Evolutionary conservation across 345 rosid species (phyloP).

Genomic region (Passiflora organensis): DNA sequence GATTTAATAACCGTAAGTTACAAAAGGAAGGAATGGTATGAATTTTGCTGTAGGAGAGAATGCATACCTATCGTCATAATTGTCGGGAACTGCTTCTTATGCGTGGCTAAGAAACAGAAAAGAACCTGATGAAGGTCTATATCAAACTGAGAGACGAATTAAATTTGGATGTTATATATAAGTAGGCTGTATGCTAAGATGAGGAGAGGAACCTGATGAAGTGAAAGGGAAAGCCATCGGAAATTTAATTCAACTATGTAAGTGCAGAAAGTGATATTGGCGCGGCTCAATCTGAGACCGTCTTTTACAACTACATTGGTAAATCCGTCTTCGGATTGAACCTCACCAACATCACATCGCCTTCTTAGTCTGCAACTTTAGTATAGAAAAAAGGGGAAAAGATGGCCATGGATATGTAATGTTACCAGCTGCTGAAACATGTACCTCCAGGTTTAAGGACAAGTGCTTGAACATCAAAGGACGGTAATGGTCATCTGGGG

Average conservation of each 20-base stretch:
- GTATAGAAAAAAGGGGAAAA: neutral
- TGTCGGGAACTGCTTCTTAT: no score
- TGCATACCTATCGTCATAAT: no score
- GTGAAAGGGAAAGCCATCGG: constrained; percentile 17
- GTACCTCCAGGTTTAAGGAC: neutral
- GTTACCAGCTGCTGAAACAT: constrained; percentile 14
- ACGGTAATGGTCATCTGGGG: constrained; percentile 11
- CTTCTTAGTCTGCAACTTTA: constrained; percentile 14
- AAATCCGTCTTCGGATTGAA: constrained; percentile 93
- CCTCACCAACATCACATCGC: constrained; percentile 87
- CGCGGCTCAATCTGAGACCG: constrained; percentile 99
- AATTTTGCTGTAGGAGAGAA: no score
- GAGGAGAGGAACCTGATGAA: neutral
- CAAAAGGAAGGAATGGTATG: no score
- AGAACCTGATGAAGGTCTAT: no score
- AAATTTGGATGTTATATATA: no score
- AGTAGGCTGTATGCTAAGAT: no score
- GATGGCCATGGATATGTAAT: neutral
- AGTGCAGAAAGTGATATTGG: constrained; percentile 75
- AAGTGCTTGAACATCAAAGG: constrained; percentile 5
- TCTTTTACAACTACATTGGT: constrained; percentile 36
- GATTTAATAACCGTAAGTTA: no score
- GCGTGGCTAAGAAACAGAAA: no score
- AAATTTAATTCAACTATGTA: neutral
- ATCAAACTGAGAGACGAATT: no score